Evolutionary conservation across 2,329 filamentous ascomycete species (phyloP).

Genomic region (Mycosphaerella sp.): DNA sequence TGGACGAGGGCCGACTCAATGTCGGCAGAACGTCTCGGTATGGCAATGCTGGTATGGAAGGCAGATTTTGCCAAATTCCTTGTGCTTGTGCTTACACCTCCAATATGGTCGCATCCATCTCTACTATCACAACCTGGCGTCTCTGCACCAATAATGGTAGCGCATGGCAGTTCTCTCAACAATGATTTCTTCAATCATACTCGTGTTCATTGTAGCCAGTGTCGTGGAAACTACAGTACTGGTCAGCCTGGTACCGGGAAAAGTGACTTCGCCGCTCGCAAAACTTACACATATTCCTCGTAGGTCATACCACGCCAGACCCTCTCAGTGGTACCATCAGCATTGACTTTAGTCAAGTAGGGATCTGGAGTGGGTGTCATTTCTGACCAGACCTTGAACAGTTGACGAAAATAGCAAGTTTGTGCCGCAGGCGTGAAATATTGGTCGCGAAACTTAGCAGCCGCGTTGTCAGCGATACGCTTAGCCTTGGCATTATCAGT

Average conservation of each 20-base stretch:
- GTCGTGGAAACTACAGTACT: conserved; percentile 9
- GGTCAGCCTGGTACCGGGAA: background rate
- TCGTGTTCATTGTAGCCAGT: conserved; percentile 16
- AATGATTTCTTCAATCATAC: background rate
- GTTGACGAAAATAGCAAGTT: conserved; percentile 31
- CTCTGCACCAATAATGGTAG: too few species aligned
- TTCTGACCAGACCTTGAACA: conserved; percentile 30
- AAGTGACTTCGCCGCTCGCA: background rate
- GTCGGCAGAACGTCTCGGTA: too few species aligned
- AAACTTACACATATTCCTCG: conserved; percentile 28
- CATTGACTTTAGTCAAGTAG: conserved; percentile 11
- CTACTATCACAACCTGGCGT: too few species aligned
- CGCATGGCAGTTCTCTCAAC: background rate
- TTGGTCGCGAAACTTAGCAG: conserved; percentile 22
- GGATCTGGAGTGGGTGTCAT: conserved; percentile 28
- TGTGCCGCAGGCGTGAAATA: conserved; percentile 29
- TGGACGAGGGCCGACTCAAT: too few species aligned
- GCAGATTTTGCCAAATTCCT: too few species aligned
- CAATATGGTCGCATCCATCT: too few species aligned
- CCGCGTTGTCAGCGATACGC: conserved; percentile 25
- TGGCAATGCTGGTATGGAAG: too few species aligned
- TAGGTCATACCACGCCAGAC: conserved; percentile 27
- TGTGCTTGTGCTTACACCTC: too few species aligned
- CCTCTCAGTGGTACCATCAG: conserved; percentile 21
- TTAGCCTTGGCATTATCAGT: conserved; percentile 23